phyloP scores from a whole-genome alignment of 805 yeast genomes.

The Monosporozyma servazzii region DNA sequence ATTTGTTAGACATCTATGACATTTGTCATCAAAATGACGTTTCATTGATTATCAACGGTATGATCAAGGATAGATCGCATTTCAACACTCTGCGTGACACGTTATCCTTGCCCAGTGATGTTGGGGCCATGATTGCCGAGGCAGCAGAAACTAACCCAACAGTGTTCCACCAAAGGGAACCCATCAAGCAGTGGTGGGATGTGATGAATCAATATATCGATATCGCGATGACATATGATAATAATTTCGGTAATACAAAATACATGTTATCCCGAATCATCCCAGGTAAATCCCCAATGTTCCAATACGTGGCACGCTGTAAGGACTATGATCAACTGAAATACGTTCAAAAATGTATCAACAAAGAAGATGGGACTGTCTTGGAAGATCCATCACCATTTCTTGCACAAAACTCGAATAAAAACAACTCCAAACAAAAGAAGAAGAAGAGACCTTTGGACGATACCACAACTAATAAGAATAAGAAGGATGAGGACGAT shows the following conservation, averaged over 20 bases:
- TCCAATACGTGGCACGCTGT: constrained; percentile 46
- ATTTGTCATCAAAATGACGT: constrained; percentile 56
- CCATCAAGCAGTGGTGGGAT: constrained; percentile 43
- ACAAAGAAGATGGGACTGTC: constrained; percentile 12
- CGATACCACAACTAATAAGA: background rate
- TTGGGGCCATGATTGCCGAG: constrained; percentile 94
- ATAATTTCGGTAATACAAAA: constrained; percentile 56
- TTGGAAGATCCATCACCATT: constrained; percentile 16
- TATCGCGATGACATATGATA: constrained; percentile 47
- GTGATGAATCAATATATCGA: constrained; percentile 47
- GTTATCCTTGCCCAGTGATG: constrained; percentile 40
- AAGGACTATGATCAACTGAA: constrained; percentile 46
- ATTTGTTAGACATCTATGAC: constrained; percentile 49
- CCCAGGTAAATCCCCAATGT: constrained; percentile 62
- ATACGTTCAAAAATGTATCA: constrained; percentile 14
- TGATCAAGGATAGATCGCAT: constrained; percentile 47
- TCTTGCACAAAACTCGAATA: constrained; percentile 4
- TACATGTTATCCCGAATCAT: constrained; percentile 69
- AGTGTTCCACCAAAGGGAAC: constrained; percentile 40
- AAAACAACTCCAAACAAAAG: background rate
- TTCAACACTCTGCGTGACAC: constrained; percentile 40
- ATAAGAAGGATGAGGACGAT: too few relatives aligned
- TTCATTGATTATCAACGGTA: constrained; percentile 77
- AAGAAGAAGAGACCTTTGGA: background rate
- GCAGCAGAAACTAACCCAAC: constrained; percentile 84